Conservation (phyloP, 2,329 filamentous ascomycete species). For the Penicillium sp. region DNA sequence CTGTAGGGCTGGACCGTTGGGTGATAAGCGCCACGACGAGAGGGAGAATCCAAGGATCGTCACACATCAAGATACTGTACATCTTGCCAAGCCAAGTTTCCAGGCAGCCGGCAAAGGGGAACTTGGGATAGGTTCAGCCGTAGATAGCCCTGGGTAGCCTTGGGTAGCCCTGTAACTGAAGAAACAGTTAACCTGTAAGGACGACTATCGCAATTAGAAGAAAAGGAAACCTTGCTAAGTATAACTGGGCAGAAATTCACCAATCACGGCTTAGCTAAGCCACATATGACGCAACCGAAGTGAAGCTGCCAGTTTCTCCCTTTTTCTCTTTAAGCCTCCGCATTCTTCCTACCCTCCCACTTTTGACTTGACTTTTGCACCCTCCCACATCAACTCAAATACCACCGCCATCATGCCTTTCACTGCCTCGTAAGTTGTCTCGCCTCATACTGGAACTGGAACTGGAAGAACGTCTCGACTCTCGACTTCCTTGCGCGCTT, state of each 20-base stretch:
- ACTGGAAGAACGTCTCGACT: background rate
- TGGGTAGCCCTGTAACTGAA: background rate
- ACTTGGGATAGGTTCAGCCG: conserved; percentile 12
- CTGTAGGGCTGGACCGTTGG: conserved; percentile 21
- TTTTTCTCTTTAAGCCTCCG: conserved; percentile 45
- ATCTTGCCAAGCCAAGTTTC: conserved; percentile 7
- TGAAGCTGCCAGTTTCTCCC: conserved; percentile 49
- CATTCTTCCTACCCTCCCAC: conserved; percentile 7
- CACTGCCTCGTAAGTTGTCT: conserved; percentile 45
- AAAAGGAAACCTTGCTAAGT: background rate
- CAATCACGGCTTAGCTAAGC: background rate
- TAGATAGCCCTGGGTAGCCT: too few relatives aligned
- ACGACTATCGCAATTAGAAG: conserved; percentile 1
- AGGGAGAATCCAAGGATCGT: background rate
- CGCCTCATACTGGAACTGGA: background rate
- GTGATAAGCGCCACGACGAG: conserved; percentile 7
- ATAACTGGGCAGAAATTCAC: background rate
- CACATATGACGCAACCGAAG: conserved; percentile 42
- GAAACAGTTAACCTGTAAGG: background rate
- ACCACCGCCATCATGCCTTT: conserved; percentile 45
- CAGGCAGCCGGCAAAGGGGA: conserved; percentile 23
- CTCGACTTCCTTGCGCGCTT: background rate
- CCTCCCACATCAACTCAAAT: background rate
- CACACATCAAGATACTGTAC: conserved; percentile 1
- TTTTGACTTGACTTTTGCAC: background rate